Evolutionary conservation across 1,284 basidiomycete genomes (phyloP), one percentile per base, ranked within the genome.

Genomic region (Pseudomicrostroma phylloplanum): DNA sequence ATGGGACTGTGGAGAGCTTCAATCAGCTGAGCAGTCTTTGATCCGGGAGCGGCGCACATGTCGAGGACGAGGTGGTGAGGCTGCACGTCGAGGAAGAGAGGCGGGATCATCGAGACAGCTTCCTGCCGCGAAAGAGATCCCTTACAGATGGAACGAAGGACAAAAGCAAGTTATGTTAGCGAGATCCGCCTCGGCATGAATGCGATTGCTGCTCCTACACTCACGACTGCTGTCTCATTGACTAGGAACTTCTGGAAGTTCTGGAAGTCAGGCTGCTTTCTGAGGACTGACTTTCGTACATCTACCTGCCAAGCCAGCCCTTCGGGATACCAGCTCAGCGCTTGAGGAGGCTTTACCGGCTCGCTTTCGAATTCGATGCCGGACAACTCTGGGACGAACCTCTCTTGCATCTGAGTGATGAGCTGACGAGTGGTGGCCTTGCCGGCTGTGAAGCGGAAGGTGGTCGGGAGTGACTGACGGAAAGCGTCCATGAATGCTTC

Each of bases 31-130:
- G 90, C 90, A 6, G 92, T 93, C 86, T 99, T 98, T 39, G 92
- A 96, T 15, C 96, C 96, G 0, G 96, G 96, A 1, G 96, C 94
- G n/a, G 96, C 96, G 78, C 94, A 99, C 89, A 96, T 92, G 81
- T 99, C 94, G 71, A 98, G 86, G 15, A 78, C 77, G 41, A 77
- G 60, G 60, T 78, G 77, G 57, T 77, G 66, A 7, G 72, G 74
- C 55, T 91, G 84, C n/a, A 98, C 91, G 66, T 94, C 89, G 56
- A 99, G 85, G 72, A 98, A 88, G 1, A 99, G 84, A 1, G 96
- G 94, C 3, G 96, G 96, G 23, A 99, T 83, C 96, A 98, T 99
- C 74, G 92, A 96, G 59, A 99, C 96, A 23, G 92, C 93, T 81
- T 99, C 96, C 81, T 97, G 93, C 23, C 96, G 84, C 11, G 92